Base-by-base conservation (phyloP, 352 stramenopile species). In the Peronospora tabacina region DNA sequence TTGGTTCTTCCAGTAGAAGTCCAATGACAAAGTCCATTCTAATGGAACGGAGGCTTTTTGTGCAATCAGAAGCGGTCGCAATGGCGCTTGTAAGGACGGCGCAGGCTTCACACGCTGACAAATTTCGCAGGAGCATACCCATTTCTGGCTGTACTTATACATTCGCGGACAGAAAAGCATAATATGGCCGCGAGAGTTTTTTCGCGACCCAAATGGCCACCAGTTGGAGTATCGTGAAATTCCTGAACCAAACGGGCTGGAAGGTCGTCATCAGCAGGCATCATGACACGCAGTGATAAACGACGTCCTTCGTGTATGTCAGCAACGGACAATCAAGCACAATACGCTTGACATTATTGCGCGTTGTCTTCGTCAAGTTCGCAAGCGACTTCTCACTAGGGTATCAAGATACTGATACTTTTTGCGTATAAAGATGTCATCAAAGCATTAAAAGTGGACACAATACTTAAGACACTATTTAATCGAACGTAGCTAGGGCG, bases 121-220 rank as follows among this genome's bases (percentile, higher is more conserved):
- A n/a, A n/a, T n/a, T n/a, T n/a, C n/a, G 19, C 46, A 52, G 11
- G 46, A 33, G 4, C 36, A n/a, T 13, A 45, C 46, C 36, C 4
- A 29, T 29, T 29, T 7, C 24, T 29, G 24, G 24, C 3, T 29
- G 24, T 29, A 29, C 7, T 29, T 39, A 15, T 52, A 52, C 46
- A 52, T 45, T 6, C 29, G 35, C 13, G 36, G 46, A 7, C 28
- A 45, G 7, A 33, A 52, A 13, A 40, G 10, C 32, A 19, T 7
- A 32, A 22, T 2, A 50, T 4, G 19, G 44, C 44, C 7, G 44
- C 32, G 34, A 34, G 34, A 0, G 39, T 33, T 10, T 45, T 45
- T n/a, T 24, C 39, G 22, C 39, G 35, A 33, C 22, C 39, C 19
- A 20, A 11, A 7, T 34, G 44, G 8, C 13, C 33, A 12, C 12